A percentile compares a stretch with the other conserved stretches of the same genome.
Evolutionary conservation across 2,329 filamentous ascomycete species (phyloP).

Genomic region (Pseudophaeomoniella oleicola): DNA sequence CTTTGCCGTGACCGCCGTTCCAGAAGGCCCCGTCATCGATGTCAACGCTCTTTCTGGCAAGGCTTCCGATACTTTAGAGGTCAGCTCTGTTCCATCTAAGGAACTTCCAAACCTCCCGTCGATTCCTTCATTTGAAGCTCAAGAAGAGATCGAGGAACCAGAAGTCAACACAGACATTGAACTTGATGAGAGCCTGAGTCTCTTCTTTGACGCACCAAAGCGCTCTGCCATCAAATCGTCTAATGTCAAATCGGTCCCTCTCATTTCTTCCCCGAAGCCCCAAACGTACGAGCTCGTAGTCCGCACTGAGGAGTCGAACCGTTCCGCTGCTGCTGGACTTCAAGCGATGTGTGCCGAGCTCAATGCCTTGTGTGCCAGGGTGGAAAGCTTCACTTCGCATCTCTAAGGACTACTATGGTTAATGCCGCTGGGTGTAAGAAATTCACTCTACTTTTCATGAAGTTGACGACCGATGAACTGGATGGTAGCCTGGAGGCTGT

Average conservation of each 20-base stretch:
- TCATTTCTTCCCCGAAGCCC: constrained; percentile 1
- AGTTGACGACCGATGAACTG: too few species aligned
- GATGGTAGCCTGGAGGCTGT: too few species aligned
- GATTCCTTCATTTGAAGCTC: constrained; percentile 3
- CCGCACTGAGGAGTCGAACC: constrained; percentile 4
- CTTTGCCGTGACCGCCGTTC: constrained; percentile 59
- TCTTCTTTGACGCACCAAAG: neutral
- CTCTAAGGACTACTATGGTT: too few species aligned
- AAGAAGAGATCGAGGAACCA: constrained; percentile 39
- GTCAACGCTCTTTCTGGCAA: constrained; percentile 57
- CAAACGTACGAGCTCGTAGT: neutral
- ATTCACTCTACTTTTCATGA: too few species aligned
- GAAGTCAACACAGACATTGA: constrained; percentile 9
- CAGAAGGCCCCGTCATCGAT: constrained; percentile 48
- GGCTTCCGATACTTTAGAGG: constrained; percentile 39
- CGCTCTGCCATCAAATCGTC: neutral
- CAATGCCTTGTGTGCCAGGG: constrained; percentile 8
- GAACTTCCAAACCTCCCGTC: constrained; percentile 4
- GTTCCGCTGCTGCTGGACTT: constrained; percentile 4
- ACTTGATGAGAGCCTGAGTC: neutral
- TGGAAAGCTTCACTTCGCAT: constrained; percentile 5
- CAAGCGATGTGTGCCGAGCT: constrained; percentile 6
- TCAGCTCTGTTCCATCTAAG: constrained; percentile 5
- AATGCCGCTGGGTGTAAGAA: too few species aligned
- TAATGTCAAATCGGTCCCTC: neutral